phyloP scores from a whole-genome alignment of 1,139 yeast genomes.

The Candida frijolesensis region DNA sequence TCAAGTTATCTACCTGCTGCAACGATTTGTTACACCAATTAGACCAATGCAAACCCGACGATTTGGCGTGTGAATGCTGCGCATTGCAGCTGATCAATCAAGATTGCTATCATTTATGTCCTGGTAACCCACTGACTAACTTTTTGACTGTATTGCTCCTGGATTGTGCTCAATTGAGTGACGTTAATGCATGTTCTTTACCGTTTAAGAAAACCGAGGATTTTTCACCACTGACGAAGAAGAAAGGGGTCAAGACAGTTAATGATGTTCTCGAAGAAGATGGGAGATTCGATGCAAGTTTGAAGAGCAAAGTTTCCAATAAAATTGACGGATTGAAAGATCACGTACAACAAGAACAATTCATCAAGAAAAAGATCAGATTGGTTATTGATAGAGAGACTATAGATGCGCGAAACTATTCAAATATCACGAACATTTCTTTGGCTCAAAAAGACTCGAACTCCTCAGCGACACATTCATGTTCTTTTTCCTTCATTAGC shows the following conservation, averaged over 20 bases:
- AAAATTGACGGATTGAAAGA: not conserved
- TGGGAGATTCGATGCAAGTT: slow-evolving; percentile 11
- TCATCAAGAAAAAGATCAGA: slow-evolving; percentile 15
- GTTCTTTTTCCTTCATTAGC: not conserved
- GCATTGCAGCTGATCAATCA: slow-evolving; percentile 50
- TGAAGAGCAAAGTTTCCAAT: slow-evolving; percentile 12
- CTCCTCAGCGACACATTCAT: slow-evolving; percentile 1
- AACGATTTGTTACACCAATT: slow-evolving; percentile 46
- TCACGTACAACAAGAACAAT: slow-evolving; percentile 4
- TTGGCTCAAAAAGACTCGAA: not conserved
- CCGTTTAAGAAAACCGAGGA: slow-evolving; percentile 48
- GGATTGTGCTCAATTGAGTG: slow-evolving; percentile 49
- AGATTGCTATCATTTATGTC: slow-evolving; percentile 51
- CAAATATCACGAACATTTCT: slow-evolving; percentile 1
- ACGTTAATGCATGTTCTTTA: slow-evolving; percentile 52
- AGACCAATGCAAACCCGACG: slow-evolving; percentile 53
- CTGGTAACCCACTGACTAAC: slow-evolving; percentile 49
- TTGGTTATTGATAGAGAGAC: slow-evolving; percentile 10
- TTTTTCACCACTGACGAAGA: not conserved
- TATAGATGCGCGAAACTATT: not conserved
- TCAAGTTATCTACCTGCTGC: slow-evolving; percentile 45
- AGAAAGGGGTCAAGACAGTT: slow-evolving; percentile 2
- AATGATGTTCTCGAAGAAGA: slow-evolving; percentile 5
- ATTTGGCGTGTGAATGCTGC: slow-evolving; percentile 58
- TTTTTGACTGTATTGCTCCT: slow-evolving; percentile 46